Conservation (phyloP, 2,329 filamentous ascomycete species). For the Colletotrichum musae region DNA sequence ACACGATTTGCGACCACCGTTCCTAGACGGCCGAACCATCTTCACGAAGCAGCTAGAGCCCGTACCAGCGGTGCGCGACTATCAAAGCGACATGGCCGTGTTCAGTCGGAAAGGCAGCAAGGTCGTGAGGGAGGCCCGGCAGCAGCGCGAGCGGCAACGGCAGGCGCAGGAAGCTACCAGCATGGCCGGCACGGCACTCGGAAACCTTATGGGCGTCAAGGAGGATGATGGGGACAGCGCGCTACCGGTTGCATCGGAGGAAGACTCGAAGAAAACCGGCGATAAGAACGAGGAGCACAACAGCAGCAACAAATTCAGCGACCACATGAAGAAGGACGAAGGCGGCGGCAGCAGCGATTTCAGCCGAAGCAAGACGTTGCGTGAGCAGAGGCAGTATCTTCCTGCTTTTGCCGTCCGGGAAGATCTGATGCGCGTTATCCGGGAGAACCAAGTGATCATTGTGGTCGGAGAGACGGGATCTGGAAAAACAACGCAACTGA, state of each 20-base stretch:
- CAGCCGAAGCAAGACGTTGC: slow-evolving; percentile 90
- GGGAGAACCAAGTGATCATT: slow-evolving; percentile 97
- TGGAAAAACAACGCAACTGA: slow-evolving; percentile 97
- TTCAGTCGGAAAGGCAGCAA: slow-evolving; percentile 96
- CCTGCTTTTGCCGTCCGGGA: slow-evolving; percentile 97
- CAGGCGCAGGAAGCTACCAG: slow-evolving; percentile 97
- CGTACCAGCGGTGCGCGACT: slow-evolving; percentile 91
- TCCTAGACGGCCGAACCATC: slow-evolving; percentile 92
- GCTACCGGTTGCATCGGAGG: slow-evolving; percentile 80
- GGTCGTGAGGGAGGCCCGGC: slow-evolving; percentile 90
- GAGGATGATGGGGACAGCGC: slow-evolving; percentile 95
- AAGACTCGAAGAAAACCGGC: slow-evolving; percentile 69
- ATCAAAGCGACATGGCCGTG: slow-evolving; percentile 98
- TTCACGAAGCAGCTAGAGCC: slow-evolving; percentile 98
- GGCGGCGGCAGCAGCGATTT: slow-evolving; percentile 89
- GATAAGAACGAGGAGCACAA: slow-evolving; percentile 52
- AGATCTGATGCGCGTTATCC: slow-evolving; percentile 89
- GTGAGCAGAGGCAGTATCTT: slow-evolving; percentile 92
- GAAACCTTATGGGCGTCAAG: slow-evolving; percentile 96
- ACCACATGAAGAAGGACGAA: slow-evolving; percentile 89
- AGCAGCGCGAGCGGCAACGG: slow-evolving; percentile 92
- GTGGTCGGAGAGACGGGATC: slow-evolving; percentile 98
- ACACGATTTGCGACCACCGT: slow-evolving; percentile 94
- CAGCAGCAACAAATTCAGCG: slow-evolving; percentile 81
- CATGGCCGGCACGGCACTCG: slow-evolving; percentile 89